Conservation (phyloP, 2,329 filamentous ascomycete genomes). For the Amauroascus verrucosus region DNA sequence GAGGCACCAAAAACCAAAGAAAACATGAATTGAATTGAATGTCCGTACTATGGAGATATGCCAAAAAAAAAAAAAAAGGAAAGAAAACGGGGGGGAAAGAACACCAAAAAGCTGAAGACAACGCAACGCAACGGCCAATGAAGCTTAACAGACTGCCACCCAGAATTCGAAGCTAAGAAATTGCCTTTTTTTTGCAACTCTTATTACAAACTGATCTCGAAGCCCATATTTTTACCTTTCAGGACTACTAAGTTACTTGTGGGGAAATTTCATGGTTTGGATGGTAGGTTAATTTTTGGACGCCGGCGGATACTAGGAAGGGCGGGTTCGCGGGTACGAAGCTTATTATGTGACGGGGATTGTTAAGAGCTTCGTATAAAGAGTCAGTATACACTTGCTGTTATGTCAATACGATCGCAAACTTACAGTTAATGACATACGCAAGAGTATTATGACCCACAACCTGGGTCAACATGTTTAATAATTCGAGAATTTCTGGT, state of each 20-base stretch:
- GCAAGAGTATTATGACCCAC: background rate
- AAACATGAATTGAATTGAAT: background rate
- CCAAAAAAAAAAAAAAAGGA: background rate
- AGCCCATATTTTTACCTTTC: background rate
- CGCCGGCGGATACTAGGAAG: background rate
- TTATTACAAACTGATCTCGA: background rate
- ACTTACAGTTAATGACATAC: background rate
- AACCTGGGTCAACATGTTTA: background rate
- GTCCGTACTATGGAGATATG: background rate
- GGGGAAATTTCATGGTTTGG: background rate
- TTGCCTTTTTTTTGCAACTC: background rate
- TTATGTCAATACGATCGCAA: background rate
- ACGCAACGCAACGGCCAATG: background rate
- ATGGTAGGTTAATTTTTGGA: background rate
- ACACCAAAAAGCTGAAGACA: background rate
- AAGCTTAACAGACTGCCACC: background rate
- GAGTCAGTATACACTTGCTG: background rate
- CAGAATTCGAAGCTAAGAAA: background rate
- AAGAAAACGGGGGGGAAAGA: background rate
- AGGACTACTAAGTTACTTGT: background rate
- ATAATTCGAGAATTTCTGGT: conserved; percentile 1
- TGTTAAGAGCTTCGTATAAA: background rate
- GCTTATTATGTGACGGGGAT: background rate
- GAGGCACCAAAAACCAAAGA: background rate
- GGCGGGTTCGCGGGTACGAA: background rate